These are phyloP conservation scores for Turritis glabra DNA, from an alignment of 345 rosid genomes.

Conservation along the genomic window DNA sequence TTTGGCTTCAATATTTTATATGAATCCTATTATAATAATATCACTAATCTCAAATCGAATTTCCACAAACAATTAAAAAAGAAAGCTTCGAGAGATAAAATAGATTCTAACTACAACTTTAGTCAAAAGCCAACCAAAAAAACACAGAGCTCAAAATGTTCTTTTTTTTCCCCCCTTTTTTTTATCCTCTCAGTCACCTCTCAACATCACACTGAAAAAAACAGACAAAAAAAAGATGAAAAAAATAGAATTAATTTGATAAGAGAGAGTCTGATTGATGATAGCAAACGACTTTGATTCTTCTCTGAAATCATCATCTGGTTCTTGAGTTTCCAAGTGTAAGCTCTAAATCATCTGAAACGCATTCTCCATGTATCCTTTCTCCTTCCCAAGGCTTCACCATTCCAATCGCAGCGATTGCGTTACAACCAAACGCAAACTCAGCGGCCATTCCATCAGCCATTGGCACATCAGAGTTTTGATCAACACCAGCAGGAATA, in stretches of 20 bases:
- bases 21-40: not conserved
- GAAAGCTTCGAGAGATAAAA: not conserved
- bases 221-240: not conserved
- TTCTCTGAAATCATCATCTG: constrained; percentile 45
- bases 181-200: constrained; percentile 23
- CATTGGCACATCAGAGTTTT: constrained; percentile 82
- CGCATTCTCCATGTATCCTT: constrained; percentile 91
- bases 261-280: constrained; percentile 15
- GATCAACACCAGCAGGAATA: constrained; percentile 73
- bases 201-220: constrained; percentile 23
- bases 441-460: constrained; percentile 77
- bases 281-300: constrained; percentile 9
- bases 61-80: not conserved
- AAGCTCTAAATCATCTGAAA: constrained; percentile 93
- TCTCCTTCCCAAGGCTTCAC: constrained; percentile 99
- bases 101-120: constrained; percentile 27
- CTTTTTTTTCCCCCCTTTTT: not conserved
- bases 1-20: not conserved
- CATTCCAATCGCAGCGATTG: constrained; percentile 44
- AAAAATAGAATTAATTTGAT: constrained; percentile 4
- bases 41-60: constrained; percentile 15
- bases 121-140: constrained; percentile 11
- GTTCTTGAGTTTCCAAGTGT: constrained; percentile 89
- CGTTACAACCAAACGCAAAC: constrained; percentile 85
- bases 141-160: constrained; percentile 7